phyloP scores from a whole-genome alignment of 2,329 filamentous ascomycete genomes.

The Alternaria arbusti region DNA sequence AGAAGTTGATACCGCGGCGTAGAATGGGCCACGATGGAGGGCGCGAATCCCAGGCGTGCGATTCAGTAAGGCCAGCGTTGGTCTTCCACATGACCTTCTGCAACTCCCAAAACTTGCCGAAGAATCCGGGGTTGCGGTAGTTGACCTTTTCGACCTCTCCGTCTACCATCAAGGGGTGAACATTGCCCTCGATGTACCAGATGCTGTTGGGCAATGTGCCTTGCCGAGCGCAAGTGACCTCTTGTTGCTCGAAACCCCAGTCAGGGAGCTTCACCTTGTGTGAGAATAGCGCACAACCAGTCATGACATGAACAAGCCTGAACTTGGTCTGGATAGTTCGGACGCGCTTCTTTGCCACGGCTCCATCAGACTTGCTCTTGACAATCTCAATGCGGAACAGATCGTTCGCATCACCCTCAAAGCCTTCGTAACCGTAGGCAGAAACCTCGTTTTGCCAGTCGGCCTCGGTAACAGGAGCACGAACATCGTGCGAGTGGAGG shows the following conservation, averaged over 20 bases:
- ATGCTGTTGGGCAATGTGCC: conserved; percentile 94
- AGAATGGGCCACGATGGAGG: conserved; percentile 93
- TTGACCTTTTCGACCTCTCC: conserved; percentile 87
- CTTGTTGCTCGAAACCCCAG: conserved; percentile 97
- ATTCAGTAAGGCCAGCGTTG: conserved; percentile 94
- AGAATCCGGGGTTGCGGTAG: conserved; percentile 91
- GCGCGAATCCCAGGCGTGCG: conserved; percentile 96
- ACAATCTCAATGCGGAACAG: conserved; percentile 94
- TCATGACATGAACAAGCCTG: conserved; percentile 94
- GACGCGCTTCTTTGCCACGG: conserved; percentile 79
- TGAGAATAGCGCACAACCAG: conserved; percentile 92
- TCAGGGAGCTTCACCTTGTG: conserved; percentile 99
- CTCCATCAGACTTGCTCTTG: conserved; percentile 82
- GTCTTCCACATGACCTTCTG: conserved; percentile 99
- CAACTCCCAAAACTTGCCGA: conserved; percentile 97
- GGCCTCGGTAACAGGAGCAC: conserved; percentile 56
- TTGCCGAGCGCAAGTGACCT: conserved; percentile 94
- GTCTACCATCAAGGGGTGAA: conserved; percentile 74
- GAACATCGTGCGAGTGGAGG: conserved; percentile 94
- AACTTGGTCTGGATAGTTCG: conserved; percentile 98
- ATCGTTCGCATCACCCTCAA: conserved; percentile 96
- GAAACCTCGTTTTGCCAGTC: conserved; percentile 94
- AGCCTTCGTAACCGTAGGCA: conserved; percentile 96
- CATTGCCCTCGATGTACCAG: conserved; percentile 95
- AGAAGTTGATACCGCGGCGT: conserved; percentile 97